A percentile compares a stretch with the other conserved stretches of the same genome.
Conservation (phyloP, 1,139 yeast species). For the Suhomyces taliae region DNA sequence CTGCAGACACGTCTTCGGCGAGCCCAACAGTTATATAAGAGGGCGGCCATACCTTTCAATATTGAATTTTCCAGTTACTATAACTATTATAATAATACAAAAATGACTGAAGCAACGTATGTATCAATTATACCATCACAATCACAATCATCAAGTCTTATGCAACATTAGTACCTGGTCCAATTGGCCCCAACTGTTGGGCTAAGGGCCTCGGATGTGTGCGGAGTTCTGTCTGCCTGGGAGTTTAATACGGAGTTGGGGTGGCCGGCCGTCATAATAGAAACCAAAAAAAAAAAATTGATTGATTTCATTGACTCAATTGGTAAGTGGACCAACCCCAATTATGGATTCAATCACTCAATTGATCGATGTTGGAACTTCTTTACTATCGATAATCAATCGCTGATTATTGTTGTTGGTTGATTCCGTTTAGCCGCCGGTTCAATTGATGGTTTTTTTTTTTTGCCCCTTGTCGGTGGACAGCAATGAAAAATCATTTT, state of each 20-base stretch:
- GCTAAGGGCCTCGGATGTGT: not conserved
- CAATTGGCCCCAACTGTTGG: not conserved
- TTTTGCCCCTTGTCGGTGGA: not conserved
- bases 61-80: slow-evolving; percentile 1
- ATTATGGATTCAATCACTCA: too few relatives aligned
- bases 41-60: not conserved
- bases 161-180: not conserved
- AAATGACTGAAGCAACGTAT: slow-evolving; percentile 48
- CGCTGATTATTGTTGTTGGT: too few relatives aligned
- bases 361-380: too few relatives aligned
- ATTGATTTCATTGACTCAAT: too few relatives aligned
- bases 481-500: too few relatives aligned
- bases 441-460: not conserved
- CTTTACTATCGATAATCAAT: too few relatives aligned
- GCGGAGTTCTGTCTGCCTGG: not conserved
- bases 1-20: slow-evolving; percentile 8
- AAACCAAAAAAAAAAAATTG: too few relatives aligned
- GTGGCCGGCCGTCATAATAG: not conserved
- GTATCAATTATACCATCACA: slow-evolving; percentile 19
- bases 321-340: too few relatives aligned
- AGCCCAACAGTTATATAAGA: slow-evolving; percentile 11
- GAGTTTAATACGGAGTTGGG: not conserved
- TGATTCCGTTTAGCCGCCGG: not conserved
- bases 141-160: too few relatives aligned
- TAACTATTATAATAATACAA: slow-evolving; percentile 5